Base-by-base conservation (phyloP, 176 grass and related monocot species). In the Raddia distichophylla region DNA sequence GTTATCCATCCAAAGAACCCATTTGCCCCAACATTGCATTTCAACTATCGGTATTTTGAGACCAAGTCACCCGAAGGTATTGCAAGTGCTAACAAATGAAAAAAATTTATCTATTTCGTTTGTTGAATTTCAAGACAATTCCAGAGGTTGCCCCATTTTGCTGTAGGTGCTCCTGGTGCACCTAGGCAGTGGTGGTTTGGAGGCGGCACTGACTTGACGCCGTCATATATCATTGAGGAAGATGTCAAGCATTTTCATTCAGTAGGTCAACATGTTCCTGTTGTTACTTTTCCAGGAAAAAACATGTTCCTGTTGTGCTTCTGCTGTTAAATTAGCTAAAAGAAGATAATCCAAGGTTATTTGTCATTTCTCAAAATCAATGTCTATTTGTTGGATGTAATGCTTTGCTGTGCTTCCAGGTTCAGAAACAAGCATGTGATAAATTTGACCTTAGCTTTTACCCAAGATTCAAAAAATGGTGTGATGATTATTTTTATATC, bases 21-120 rank as follows among this genome's bases (percentile, higher is more conserved):
- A 52, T 98, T 94, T 85, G 90, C 88, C 4, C 95, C 95, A 8
- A 97, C 92, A 73, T 71, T 97, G 81, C 95, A 97, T 92, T 98
- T 98, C 49, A 98, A 98, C 70, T 98, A 98, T 79, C 74, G 88
- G 3, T 98, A 98, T 70, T 98, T 98, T n/a, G 95, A 98, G 85
- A 98, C 92, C 34, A 88, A 94, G 79, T 86, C 92, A 78, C 83
- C 81, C 19, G 51, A 89, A 93, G 92, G 92, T 97, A 92, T 16
- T 85, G 81, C 0, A 27, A 49, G 15, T 74, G 46, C 12, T 75
- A 53, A 18, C 46, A 75, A 32, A 1, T 56, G 54, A 64, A 71
- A 56, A 8, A 56, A 71, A 45, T 1, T 37, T 32, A 73, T 44
- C 0, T 67, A 3, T 0, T 37, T 5, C 53, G 7, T 32, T 33